Conservation (phyloP, 331 rosid species). For the Saraca asoca region DNA sequence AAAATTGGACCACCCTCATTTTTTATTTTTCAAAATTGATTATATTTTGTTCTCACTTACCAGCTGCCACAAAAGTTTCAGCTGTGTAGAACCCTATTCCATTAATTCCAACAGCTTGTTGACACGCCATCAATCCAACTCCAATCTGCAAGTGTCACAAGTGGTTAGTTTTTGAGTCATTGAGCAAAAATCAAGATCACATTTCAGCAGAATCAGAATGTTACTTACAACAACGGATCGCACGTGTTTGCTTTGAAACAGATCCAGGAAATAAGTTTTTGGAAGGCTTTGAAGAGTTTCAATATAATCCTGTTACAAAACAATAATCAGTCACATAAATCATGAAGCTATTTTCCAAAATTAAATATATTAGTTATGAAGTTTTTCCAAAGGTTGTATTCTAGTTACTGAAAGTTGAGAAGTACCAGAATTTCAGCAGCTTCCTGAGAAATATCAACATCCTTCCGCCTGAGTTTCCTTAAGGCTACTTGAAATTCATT, state of each 20-base stretch:
- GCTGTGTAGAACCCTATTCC: slow-evolving; percentile 53
- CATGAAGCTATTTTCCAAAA: too few relatives aligned
- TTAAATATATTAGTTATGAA: too few relatives aligned
- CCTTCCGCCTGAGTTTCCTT: slow-evolving; percentile 57
- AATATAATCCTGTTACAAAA: slow-evolving; percentile 29
- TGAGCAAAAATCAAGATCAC: not conserved
- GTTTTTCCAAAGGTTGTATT: too few relatives aligned
- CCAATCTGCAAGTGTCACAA: slow-evolving; percentile 46
- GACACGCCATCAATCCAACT: slow-evolving; percentile 52
- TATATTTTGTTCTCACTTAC: slow-evolving; percentile 41
- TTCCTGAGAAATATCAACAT: slow-evolving; percentile 60
- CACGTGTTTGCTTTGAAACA: slow-evolving; percentile 61
- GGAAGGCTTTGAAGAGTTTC: slow-evolving; percentile 59
- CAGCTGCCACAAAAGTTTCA: slow-evolving; percentile 54
- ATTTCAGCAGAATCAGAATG: slow-evolving; percentile 17
- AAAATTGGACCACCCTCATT: not conserved
- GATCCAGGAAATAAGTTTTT: slow-evolving; percentile 54
- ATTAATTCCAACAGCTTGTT: slow-evolving; percentile 53
- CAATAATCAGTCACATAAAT: too few relatives aligned
- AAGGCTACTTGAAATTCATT: slow-evolving; percentile 64
- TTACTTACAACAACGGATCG: slow-evolving; percentile 65
- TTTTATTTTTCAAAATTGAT: not conserved
- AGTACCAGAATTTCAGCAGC: slow-evolving; percentile 68
- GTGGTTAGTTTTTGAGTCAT: slow-evolving; percentile 7
- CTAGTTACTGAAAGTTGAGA: not conserved